phyloP scores from a whole-genome alignment of 2,329 filamentous ascomycete genomes.

The Corniculantispora saksenae region DNA sequence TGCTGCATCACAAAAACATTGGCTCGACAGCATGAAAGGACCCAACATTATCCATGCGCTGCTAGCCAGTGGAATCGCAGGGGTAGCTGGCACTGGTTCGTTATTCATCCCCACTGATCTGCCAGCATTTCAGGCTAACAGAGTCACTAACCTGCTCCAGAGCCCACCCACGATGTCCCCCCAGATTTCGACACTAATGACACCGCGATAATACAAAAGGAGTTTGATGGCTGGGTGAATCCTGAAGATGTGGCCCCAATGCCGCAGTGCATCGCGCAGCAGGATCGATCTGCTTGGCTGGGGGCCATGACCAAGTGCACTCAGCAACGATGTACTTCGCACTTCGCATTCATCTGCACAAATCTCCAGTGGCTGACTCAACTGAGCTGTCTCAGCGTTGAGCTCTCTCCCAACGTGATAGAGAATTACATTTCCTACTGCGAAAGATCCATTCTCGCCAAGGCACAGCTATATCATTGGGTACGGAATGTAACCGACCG shows the following conservation, averaged over 20 bases:
- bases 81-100: not conserved
- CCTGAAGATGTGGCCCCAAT: conserved; percentile 7
- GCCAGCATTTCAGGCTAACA: not conserved
- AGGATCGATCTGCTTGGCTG: conserved; percentile 9
- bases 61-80: not conserved
- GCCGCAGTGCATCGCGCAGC: conserved; percentile 17
- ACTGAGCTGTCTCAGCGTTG: conserved; percentile 18
- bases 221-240: conserved; percentile 12
- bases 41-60: not conserved
- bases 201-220: not conserved
- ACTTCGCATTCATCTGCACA: conserved; percentile 15
- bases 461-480: conserved; percentile 10
- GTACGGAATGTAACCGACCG: conserved; percentile 5
- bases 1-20: not conserved
- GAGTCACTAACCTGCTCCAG: not conserved
- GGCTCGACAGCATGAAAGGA: not conserved
- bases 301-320: conserved; percentile 13
- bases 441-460: conserved; percentile 14
- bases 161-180: not conserved
- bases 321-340: conserved; percentile 9
- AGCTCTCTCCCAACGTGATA: conserved; percentile 3
- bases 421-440: conserved; percentile 11
- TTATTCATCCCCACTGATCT: not conserved
- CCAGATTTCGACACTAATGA: not conserved
- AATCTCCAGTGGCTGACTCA: conserved; percentile 11